These are phyloP conservation scores for Polyplosphaeria fusca DNA, from an alignment of 495 filamentous ascomycete genomes.

Conservation along the genomic window DNA sequence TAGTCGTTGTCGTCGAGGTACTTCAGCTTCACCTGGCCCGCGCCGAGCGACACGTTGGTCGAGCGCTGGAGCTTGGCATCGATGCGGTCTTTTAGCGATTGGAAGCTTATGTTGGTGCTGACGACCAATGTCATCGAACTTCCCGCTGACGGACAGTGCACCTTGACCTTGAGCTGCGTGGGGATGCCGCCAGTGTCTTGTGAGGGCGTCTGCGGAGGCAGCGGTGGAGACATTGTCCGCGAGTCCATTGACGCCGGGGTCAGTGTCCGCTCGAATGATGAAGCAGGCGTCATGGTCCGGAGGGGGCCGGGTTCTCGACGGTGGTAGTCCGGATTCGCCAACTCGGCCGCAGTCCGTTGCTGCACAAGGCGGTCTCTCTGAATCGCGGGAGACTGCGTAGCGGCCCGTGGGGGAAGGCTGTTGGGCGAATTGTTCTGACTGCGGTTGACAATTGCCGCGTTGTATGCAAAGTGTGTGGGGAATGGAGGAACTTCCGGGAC, in stretches of 20 bases:
- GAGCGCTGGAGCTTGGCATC: conserved; percentile 87
- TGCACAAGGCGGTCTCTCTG: conserved; percentile 37
- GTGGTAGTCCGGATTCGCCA: conserved; percentile 24
- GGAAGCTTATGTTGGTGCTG: conserved; percentile 86
- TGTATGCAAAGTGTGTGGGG: conserved; percentile 59
- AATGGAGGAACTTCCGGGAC: conserved; percentile 66
- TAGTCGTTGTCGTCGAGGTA: conserved; percentile 94
- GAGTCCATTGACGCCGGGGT: conserved; percentile 32
- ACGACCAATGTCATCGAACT: conserved; percentile 89
- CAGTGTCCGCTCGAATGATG: conserved; percentile 27
- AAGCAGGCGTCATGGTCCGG: conserved; percentile 24
- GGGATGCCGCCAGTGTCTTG: conserved; percentile 32
- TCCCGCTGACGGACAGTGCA: conserved; percentile 73
- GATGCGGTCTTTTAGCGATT: conserved; percentile 91
- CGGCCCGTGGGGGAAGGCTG: conserved; percentile 49
- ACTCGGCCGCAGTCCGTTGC: conserved; percentile 25
- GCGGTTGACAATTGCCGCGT: conserved; percentile 59
- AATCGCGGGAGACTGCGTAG: conserved; percentile 44
- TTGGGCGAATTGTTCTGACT: conserved; percentile 66
- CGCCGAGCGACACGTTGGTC: conserved; percentile 73
- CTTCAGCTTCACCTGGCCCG: conserved; percentile 73
- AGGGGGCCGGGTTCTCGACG: conserved; percentile 27
- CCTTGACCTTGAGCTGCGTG: conserved; percentile 87
- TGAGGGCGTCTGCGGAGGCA: conserved; percentile 13
- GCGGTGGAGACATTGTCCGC: conserved; percentile 32